phyloP scores from a whole-genome alignment of 116 monocot species.

The Phalaenopsis hybrid region DNA sequence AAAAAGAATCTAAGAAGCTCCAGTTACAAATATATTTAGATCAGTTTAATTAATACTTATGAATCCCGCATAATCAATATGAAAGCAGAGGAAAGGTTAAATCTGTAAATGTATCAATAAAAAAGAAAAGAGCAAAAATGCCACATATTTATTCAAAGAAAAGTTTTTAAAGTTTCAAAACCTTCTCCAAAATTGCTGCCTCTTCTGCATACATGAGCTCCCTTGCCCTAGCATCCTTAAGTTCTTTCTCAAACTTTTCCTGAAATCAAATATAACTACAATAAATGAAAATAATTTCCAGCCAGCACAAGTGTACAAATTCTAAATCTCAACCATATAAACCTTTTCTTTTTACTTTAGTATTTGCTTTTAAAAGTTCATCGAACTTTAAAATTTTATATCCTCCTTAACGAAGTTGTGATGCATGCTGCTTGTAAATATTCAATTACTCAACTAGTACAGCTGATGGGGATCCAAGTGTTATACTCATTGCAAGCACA shows the following conservation, averaged over 20 bases:
- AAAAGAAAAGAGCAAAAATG: neutral
- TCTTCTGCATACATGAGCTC: conserved; percentile 93
- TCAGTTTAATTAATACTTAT: neutral
- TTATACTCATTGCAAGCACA: neutral
- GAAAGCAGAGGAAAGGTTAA: neutral
- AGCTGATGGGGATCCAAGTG: neutral
- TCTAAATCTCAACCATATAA: conserved; percentile 3
- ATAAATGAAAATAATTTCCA: conserved; percentile 1
- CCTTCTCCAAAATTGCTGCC: conserved; percentile 92
- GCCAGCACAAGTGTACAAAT: neutral
- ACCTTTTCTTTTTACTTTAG: neutral
- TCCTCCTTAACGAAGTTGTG: too few species aligned
- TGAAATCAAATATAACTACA: conserved; percentile 14
- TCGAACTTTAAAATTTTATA: too few species aligned
- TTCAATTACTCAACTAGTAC: too few species aligned
- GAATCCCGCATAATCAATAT: conserved; percentile 2
- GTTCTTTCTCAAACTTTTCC: conserved; percentile 88
- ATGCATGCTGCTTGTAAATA: neutral
- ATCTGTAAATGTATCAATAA: neutral
- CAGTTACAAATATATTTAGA: neutral
- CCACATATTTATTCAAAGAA: neutral
- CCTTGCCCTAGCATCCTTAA: conserved; percentile 78
- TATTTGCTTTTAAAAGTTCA: neutral
- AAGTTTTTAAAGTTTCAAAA: conserved; percentile 7
- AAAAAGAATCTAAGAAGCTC: neutral